Conservation (phyloP, 768 basidiomycete genomes). For the Suillus fuscotomentosus region DNA sequence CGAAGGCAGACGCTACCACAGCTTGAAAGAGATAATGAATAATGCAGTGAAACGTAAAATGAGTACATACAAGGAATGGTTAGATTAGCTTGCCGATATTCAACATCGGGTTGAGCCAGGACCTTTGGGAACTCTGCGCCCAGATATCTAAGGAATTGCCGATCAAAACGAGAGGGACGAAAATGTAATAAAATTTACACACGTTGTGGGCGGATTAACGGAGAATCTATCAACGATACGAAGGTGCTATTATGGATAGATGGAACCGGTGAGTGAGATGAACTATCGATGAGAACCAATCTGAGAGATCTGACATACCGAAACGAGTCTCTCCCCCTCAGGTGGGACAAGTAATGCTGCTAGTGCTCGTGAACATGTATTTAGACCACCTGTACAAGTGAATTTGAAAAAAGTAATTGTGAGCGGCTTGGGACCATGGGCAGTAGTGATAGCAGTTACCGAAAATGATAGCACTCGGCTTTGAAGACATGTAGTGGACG, state of each 20-base stretch:
- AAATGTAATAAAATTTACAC: slow-evolving; percentile 23
- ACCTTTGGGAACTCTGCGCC: slow-evolving; percentile 72
- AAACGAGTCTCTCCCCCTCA: slow-evolving; percentile 67
- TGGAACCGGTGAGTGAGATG: slow-evolving; percentile 6
- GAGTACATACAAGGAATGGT: slow-evolving; percentile 60
- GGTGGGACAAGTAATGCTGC: slow-evolving; percentile 66
- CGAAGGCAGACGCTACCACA: slow-evolving; percentile 65
- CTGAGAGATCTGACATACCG: slow-evolving; percentile 44
- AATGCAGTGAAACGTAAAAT: background rate
- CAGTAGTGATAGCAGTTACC: slow-evolving; percentile 44
- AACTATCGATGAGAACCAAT: slow-evolving; percentile 11
- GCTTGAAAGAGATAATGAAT: slow-evolving; percentile 40
- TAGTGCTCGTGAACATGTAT: slow-evolving; percentile 74
- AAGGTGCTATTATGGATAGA: slow-evolving; percentile 44
- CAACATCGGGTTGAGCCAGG: slow-evolving; percentile 65
- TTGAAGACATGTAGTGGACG: slow-evolving; percentile 36
- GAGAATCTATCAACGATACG: slow-evolving; percentile 77
- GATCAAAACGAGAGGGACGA: slow-evolving; percentile 9
- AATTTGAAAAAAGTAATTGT: slow-evolving; percentile 7
- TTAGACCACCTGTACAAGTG: slow-evolving; percentile 62
- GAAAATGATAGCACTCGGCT: slow-evolving; percentile 73
- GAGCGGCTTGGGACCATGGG: slow-evolving; percentile 4
- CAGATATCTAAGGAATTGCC: slow-evolving; percentile 55
- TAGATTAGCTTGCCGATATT: slow-evolving; percentile 82
- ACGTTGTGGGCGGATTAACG: slow-evolving; percentile 74